These are phyloP conservation scores for Dispira parvispora DNA, from an alignment of 192 early-diverging fungal species.

Conservation along the genomic window DNA sequence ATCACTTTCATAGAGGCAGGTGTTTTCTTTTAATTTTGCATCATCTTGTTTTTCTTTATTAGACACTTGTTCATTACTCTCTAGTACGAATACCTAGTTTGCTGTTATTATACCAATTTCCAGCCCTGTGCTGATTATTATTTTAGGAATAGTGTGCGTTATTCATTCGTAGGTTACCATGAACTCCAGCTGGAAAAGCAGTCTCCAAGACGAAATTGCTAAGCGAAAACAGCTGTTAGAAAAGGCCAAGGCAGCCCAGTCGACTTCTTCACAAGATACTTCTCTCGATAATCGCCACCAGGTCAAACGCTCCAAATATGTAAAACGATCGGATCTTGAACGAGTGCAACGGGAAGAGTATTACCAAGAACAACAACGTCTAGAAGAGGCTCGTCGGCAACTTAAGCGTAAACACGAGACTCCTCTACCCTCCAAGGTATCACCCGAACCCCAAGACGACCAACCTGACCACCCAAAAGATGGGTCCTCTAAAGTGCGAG, in stretches of 20 bases:
- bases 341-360: background rate
- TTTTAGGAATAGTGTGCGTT: background rate
- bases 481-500: background rate
- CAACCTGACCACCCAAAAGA: background rate
- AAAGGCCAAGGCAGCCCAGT: background rate
- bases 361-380: background rate
- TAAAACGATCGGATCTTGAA: slow-evolving; percentile 5
- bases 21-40: background rate
- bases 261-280: background rate
- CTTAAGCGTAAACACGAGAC: slow-evolving; percentile 8
- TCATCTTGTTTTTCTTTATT: background rate
- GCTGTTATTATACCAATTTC: background rate
- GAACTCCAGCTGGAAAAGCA: background rate
- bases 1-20: too few relatives aligned
- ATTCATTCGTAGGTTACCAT: background rate
- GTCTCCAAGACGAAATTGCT: slow-evolving; percentile 4
- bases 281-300: background rate
- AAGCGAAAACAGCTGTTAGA: background rate
- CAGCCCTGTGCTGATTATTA: background rate
- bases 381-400: background rate
- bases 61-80: background rate
- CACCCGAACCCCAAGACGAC: background rate
- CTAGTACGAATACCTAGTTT: background rate
- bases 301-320: background rate
- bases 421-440: background rate